phyloP scores from a whole-genome alignment of 768 basidiomycete genomes.

The Lactarius sp. region DNA sequence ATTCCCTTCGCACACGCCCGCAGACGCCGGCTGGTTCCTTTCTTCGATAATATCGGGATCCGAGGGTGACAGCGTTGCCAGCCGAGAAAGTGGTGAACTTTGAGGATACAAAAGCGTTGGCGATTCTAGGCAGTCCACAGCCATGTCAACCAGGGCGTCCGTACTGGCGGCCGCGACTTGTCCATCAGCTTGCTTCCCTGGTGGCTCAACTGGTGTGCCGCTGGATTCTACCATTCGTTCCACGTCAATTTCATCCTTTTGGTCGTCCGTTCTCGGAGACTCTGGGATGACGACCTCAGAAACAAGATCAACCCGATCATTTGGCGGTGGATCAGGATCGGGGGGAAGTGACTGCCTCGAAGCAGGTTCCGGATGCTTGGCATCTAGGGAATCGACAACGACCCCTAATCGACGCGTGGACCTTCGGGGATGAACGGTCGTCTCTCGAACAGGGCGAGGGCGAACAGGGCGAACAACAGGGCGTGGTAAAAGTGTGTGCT shows the following conservation, averaged over 20 bases:
- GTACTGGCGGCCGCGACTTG: background rate
- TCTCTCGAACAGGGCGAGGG: constrained; percentile 36
- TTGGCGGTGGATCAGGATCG: constrained; percentile 11
- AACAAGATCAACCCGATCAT: background rate
- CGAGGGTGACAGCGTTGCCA: background rate
- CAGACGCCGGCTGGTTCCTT: background rate
- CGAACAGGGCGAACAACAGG: constrained; percentile 26
- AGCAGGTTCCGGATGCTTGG: background rate
- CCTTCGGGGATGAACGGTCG: constrained; percentile 4
- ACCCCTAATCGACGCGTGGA: constrained; percentile 17
- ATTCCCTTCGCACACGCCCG: background rate
- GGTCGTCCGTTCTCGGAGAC: constrained; percentile 17
- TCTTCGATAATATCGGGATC: constrained; percentile 1
- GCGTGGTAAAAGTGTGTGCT: constrained; percentile 49
- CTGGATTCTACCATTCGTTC: constrained; percentile 21
- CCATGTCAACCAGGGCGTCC: background rate
- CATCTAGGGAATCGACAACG: constrained; percentile 2
- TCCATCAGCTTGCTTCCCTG: background rate
- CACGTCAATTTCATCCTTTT: constrained; percentile 20
- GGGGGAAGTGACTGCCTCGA: background rate
- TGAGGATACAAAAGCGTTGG: constrained; percentile 12
- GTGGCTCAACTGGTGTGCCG: background rate
- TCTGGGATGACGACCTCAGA: constrained; percentile 11
- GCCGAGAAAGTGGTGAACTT: background rate
- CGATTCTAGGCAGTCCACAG: background rate